phyloP scores from a whole-genome alignment of 2,329 filamentous ascomycete genomes.

The Sordariomycetes sp. region DNA sequence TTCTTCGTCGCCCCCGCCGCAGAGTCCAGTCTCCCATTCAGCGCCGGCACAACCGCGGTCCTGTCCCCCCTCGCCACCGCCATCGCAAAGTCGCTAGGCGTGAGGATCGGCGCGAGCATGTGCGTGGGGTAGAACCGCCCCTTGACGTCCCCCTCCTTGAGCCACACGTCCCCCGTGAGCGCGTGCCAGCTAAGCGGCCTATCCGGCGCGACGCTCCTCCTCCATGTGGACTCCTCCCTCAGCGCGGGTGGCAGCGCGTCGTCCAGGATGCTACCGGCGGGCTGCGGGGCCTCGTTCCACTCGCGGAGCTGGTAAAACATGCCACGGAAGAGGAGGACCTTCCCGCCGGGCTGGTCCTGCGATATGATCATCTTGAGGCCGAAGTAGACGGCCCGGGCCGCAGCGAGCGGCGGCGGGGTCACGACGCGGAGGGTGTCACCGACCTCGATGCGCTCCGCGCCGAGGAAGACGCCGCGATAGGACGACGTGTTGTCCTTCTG shows the following conservation, averaged over 20 bases:
- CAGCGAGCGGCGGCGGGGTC: constrained; percentile 22
- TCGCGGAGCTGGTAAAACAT: constrained; percentile 22
- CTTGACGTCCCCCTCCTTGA: constrained; percentile 32
- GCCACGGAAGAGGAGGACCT: constrained; percentile 23
- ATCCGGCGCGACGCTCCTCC: constrained; percentile 17
- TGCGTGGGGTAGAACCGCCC: constrained; percentile 47
- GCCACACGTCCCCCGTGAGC: constrained; percentile 28
- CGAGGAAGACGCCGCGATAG: constrained; percentile 35
- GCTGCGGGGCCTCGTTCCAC: constrained; percentile 9
- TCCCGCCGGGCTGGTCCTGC: neutral
- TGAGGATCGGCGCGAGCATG: constrained; percentile 35
- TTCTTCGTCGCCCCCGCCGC: constrained; percentile 17
- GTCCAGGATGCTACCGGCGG: constrained; percentile 14
- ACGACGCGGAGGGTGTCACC: constrained; percentile 34
- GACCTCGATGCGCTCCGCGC: constrained; percentile 33
- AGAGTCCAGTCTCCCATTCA: constrained; percentile 36
- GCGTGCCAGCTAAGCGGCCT: constrained; percentile 20
- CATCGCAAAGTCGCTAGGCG: constrained; percentile 22
- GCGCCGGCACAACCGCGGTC: constrained; percentile 28
- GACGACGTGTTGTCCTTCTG: constrained; percentile 18
- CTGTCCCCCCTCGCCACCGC: constrained; percentile 18
- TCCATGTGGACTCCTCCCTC: constrained; percentile 24
- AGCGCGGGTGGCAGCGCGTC: constrained; percentile 27
- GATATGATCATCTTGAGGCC: constrained; percentile 6
- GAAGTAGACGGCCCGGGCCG: constrained; percentile 6